Percentiles rank a stretch among this genome's conserved stretches.
Evolutionary conservation across 345 rosid genomes (phyloP).

Genomic region (Psidium guajava): DNA sequence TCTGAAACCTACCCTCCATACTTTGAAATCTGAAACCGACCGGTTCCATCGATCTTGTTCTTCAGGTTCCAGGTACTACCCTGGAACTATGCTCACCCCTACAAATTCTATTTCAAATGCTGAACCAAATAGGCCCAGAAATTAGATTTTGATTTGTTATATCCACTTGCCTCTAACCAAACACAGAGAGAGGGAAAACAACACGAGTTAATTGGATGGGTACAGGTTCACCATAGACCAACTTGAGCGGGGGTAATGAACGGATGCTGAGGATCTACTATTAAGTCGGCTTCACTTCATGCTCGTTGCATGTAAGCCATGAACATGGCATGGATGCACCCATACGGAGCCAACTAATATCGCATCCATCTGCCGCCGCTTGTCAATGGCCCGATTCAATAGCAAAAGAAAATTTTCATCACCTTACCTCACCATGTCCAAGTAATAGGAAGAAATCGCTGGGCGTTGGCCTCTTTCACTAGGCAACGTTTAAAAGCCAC

Average conservation of each 20-base stretch:
- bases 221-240: neutral
- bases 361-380: neutral
- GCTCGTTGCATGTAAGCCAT: neutral
- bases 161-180: neutral
- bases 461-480: neutral
- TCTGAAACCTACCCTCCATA: no score
- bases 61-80: no score
- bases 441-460: neutral
- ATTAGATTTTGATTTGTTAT: neutral
- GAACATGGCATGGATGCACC: neutral
- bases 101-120: no score
- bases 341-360: neutral
- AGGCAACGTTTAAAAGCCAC: neutral
- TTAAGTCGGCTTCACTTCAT: neutral
- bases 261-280: neutral
- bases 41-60: no score
- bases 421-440: neutral
- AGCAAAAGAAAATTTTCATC: neutral
- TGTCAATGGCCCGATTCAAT: neutral
- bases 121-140: no score
- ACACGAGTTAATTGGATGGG: neutral
- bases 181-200: neutral
- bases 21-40: no score
- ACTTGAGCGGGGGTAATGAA: neutral
- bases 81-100: no score